A percentile compares a stretch with the other conserved stretches of the same genome.
These are phyloP conservation scores for Botrytis fragariae DNA, from an alignment of 2,329 filamentous ascomycete species.

Conservation along the genomic window DNA sequence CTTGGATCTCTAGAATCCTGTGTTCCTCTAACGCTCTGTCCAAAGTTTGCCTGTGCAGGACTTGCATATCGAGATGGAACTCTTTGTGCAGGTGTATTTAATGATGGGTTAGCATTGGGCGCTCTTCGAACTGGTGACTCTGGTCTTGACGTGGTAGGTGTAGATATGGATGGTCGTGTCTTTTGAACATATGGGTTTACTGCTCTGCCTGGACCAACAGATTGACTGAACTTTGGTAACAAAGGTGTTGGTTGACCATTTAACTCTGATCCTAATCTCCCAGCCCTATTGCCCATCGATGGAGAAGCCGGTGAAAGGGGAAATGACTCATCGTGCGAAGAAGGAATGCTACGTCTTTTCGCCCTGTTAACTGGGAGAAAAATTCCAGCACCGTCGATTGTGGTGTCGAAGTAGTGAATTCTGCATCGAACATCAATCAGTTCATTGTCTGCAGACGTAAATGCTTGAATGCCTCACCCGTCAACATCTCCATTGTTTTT, in stretches of 20 bases:
- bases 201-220: slow-evolving; percentile 68
- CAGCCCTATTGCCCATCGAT: slow-evolving; percentile 50
- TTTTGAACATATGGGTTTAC: slow-evolving; percentile 71
- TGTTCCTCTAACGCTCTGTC: slow-evolving; percentile 60
- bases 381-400: slow-evolving; percentile 78
- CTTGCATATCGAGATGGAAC: slow-evolving; percentile 59
- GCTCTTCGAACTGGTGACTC: slow-evolving; percentile 78
- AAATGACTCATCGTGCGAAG: slow-evolving; percentile 51
- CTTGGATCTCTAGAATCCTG: slow-evolving; percentile 55
- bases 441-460: slow-evolving; percentile 15
- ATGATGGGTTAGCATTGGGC: slow-evolving; percentile 56
- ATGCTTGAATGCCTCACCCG: slow-evolving; percentile 59
- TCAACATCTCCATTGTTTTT: slow-evolving; percentile 98
- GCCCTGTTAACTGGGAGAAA: slow-evolving; percentile 87
- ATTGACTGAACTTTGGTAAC: slow-evolving; percentile 81
- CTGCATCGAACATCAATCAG: slow-evolving; percentile 42
- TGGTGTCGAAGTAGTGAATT: slow-evolving; percentile 77
- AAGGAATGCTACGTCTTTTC: slow-evolving; percentile 60
- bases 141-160: slow-evolving; percentile 56
- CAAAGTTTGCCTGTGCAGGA: slow-evolving; percentile 61
- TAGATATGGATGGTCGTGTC: slow-evolving; percentile 72
- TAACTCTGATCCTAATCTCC: slow-evolving; percentile 49
- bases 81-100: slow-evolving; percentile 52
- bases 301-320: slow-evolving; percentile 70
- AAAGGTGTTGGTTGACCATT: slow-evolving; percentile 64